Evolutionary conservation across 164 flowering plant genomes (phyloP), one percentile per base, ranked within the genome.

Genomic region (Stephania yunnanensis): DNA sequence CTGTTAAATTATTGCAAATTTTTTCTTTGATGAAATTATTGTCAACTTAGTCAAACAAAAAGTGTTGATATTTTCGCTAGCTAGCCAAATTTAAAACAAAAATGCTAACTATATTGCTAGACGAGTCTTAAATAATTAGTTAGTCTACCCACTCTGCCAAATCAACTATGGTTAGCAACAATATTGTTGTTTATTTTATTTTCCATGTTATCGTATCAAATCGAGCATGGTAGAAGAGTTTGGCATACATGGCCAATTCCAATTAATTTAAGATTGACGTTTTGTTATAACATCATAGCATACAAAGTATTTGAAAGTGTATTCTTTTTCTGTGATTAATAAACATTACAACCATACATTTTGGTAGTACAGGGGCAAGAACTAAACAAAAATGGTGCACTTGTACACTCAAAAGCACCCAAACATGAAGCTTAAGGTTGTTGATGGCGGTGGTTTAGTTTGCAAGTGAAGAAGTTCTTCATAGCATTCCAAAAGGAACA

Each of bases 361-460:
- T 5, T 19, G 64, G n/a, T 12, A 20, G 20, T 10, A n/a, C 71
- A 76, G 78, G 74, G 63, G 7, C 71, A 71, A 53, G 74, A 76
- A 25, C 46, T 76, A 11, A 76, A 76, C 53, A 25, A 11, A 63
- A 71, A 50, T 66, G 78, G 78, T 17, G 78, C 66, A 7, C n/a
- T n/a, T 46, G 46, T 76, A 76, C 6, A 19, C 46, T 8, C 48
- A 65, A 50, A 71, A 71, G 15, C 74, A 71, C 10, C 74, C 68
- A 48, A 76, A 71, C 5, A 50, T 70, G 48, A 76, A 76, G 63
- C 58, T 71, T 10, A 76, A 61, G 9, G 46, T 76, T 46, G 93
- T 90, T 42, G 97, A 92, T 80, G 97, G 97, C 1, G 87, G 88
- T 72, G 85, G 89, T 72, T 79, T 92, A 66, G 92, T 86, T 78